Base-by-base conservation (phyloP, 179 eudicot genomes). In the Heliamphora pulchella region DNA sequence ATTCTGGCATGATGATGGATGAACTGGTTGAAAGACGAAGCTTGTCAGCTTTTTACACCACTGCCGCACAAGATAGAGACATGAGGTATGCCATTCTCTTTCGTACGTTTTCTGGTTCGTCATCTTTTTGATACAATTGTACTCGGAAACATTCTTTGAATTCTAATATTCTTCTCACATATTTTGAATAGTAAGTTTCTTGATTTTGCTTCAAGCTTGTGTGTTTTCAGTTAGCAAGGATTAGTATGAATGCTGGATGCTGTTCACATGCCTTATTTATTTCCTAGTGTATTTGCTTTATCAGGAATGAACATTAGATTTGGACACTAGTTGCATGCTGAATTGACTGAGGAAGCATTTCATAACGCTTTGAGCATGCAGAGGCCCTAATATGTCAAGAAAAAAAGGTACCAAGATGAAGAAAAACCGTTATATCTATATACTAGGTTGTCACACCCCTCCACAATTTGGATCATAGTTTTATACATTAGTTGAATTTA, bases 1-100 rank as follows among this genome's bases (percentile, higher is more conserved):
- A 31, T 64, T 17, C 50, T 39, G 63, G 63, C 73, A 75, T 41
- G 71, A 53, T 78, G 86, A 75, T 80, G 66, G 78, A 80, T 58
- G 63, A 53, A 18, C 58, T 78, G 70, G 78, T 79, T 63, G 44
- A 58, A 55, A 78, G 66, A 55, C 50, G 53, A 44, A 48, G 63
- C 44, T 41, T 51, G 39, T 76, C 66, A 22, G 44, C 46, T 55
- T 69, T 31, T 79, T 58, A 18, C 59, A 67, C 47, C 39, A 59
- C 54, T 80, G 78, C 46, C 31, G 58, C 67, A 17, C 73, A 65
- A 78, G 79, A 76, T 64, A 31, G 75, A 31, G 76, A 20, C 13
- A 20, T 41, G 66, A 5, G 47, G 22, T 57, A 43, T 5, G 1
- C 51, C 66, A 41, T 44, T 41, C 67, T 75, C 66, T 75, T 81